Evolutionary conservation across 768 basidiomycete genomes (phyloP), one percentile per base, ranked within the genome.

Genomic region (Termitomyces sp.): DNA sequence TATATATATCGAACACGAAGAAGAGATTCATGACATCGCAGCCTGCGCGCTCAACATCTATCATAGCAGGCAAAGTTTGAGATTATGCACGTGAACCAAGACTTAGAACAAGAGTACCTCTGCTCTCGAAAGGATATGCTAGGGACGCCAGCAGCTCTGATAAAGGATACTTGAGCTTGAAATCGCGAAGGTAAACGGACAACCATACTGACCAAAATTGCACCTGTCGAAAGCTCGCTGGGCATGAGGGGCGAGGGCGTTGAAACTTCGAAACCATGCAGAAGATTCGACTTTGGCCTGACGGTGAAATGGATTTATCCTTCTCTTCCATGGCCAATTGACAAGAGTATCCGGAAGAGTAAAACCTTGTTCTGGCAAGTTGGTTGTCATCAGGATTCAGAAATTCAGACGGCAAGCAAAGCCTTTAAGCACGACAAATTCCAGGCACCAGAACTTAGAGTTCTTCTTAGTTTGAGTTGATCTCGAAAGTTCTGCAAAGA

Each of bases 21-120:
- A 82, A 76, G 8, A 83, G 62, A 44, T 80, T 76, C 80, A 85
- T 83, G 54, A 84, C 68, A 60, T 84, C 83, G 56, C 82, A 81
- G 9, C 71, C 75, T 12, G 74, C 70, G 18, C 79, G 73, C 32
- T 45, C 67, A 50, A 65, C 71, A 32, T 68, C 74, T 72, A n/a
- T n/a, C n/a, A n/a, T n/a, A n/a, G n/a, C n/a, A n/a, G 35, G n/a
- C 9, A 7, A 20, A 15, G 24, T 28, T 13, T 48, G n/a, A n/a
- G n/a, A 18, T 4, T 3, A 32, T 32, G 7, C 16, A 18, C 3
- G 32, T 16, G 38, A 46, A 33, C 38, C 54, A 3, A 46, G 13
- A 50, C 11, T 24, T 3, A 42, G n/a, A 52, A 45, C 65, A 40
- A 45, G 33, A 2, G 32, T 16, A 79, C 79, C 75, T 73, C 71